A percentile compares a stretch with the other conserved stretches of the same genome.
Conservation (phyloP, 139 green algal genomes). For the Parachlorella kessleri region DNA sequence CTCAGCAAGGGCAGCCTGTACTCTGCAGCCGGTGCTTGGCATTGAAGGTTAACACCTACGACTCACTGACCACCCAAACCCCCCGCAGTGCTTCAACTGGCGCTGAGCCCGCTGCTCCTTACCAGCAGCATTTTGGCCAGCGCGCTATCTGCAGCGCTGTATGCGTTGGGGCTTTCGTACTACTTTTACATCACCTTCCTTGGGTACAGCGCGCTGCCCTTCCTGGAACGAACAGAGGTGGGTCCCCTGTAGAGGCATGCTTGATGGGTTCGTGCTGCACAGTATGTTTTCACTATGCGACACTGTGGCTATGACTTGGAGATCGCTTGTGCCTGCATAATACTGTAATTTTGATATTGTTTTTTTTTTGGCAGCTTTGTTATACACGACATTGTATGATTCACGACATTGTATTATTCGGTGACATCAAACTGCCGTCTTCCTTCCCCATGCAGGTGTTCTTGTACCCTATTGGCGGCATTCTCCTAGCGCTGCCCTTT, state of each 20-base stretch:
- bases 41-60: no score
- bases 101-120: slow-evolving; percentile 81
- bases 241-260: background rate
- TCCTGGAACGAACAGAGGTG: slow-evolving; percentile 87
- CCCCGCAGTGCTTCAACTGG: slow-evolving; percentile 81
- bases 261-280: no score
- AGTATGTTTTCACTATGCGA: no score
- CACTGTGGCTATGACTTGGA: no score
- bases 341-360: background rate
- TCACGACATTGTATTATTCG: no score
- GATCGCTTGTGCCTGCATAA: background rate
- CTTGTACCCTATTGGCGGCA: slow-evolving; percentile 82
- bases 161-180: slow-evolving; percentile 66
- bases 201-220: slow-evolving; percentile 90
- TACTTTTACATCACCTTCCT: slow-evolving; percentile 98
- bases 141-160: slow-evolving; percentile 72
- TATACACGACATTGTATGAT: background rate
- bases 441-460: slow-evolving; percentile 75
- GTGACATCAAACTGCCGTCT: no score
- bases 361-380: background rate
- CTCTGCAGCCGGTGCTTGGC: no score
- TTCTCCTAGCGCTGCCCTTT: slow-evolving; percentile 73
- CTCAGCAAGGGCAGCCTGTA: no score
- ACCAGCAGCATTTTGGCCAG: slow-evolving; percentile 58
- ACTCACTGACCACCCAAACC: no score